Evolutionary conservation across 805 yeast genomes (phyloP), one percentile per base, ranked within the genome.

Genomic region (Saccharomycopsis guyanensis): DNA sequence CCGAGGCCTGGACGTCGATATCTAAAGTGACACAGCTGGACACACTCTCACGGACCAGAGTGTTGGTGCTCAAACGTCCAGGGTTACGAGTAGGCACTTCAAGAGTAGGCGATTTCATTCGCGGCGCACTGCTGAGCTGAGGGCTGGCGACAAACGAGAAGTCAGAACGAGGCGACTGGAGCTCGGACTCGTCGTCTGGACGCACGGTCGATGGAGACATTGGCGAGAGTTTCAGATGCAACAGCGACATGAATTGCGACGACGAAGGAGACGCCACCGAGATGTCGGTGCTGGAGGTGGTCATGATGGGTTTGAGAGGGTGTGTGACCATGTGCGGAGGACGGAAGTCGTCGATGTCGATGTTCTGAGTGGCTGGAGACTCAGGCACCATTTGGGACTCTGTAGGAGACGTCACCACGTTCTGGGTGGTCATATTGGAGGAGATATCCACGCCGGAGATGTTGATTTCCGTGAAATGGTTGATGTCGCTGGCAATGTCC

Each of bases 401-500:
- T 4, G 8, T 24, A 4, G 32, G 32, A 7, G 32, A 23, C 4
- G 18, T 23, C n/a, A 39, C 16, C 6, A 25, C 18, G 42, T 42
- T 23, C 39, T 33, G 37, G 10, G 7, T 12, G 10, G 25, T 6
- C 24, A 22, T 7, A n/a, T 10, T n/a, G 40, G 12, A 6, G 41
- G 24, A 13, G n/a, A 39, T 8, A 32, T 43, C 25, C 4, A 10
- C 32, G 8, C 39, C 33, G 22, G 43, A 38, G 15, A 39, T 25
- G 33, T 40, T 22, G 37, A 29, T 19, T 13, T 42, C 10, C 42
- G 35, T 32, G 36, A 36, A 34, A 27, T 48, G 27, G 10, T 20
- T 4, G 12, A 44, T 44, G 31, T 48, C 52, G 16, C 42, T 48
- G 7, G 43, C 49, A 37, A 48, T 45, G 27, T 48, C 34, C 22